phyloP scores from a whole-genome alignment of 768 basidiomycete genomes.

The Sporobolomyces phaffii region DNA sequence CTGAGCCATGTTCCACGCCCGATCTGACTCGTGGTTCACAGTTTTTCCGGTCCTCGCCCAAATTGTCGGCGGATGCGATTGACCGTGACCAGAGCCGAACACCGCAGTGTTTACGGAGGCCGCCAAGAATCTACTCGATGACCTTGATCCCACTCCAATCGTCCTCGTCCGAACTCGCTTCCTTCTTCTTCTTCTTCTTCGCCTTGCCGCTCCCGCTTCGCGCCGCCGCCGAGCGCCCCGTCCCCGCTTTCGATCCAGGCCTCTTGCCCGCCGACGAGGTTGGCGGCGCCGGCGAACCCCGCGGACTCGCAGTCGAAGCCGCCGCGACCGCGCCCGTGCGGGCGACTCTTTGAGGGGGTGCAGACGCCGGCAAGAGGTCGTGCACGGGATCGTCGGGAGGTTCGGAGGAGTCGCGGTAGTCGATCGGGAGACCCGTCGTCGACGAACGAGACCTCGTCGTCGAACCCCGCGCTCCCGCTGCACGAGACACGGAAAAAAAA shows the following conservation, averaged over 20 bases:
- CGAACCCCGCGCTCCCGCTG: background rate
- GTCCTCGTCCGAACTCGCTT: slow-evolving; percentile 1
- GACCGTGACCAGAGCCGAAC: too few species aligned
- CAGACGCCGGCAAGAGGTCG: background rate
- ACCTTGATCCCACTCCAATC: slow-evolving; percentile 12
- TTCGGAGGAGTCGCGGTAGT: slow-evolving; percentile 1
- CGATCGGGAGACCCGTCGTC: background rate
- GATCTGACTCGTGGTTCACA: too few species aligned
- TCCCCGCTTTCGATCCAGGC: slow-evolving; percentile 2
- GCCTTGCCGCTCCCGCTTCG: background rate
- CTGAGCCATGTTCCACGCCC: too few species aligned
- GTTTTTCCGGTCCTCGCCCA: too few species aligned
- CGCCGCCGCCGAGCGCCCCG: background rate
- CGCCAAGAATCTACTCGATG: slow-evolving; percentile 14
- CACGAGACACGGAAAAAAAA: too few species aligned
- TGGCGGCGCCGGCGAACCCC: background rate
- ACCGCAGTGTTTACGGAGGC: too few species aligned
- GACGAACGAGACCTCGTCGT: background rate
- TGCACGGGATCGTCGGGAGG: background rate
- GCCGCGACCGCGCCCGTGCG: background rate
- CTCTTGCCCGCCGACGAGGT: background rate
- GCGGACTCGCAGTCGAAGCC: background rate
- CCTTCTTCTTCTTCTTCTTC: slow-evolving; percentile 3
- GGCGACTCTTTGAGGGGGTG: background rate
- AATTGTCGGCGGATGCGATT: too few species aligned